These are phyloP conservation scores for Tritrichomonas foetus DNA, from an alignment of 208 protist genomes.

Conservation along the genomic window DNA sequence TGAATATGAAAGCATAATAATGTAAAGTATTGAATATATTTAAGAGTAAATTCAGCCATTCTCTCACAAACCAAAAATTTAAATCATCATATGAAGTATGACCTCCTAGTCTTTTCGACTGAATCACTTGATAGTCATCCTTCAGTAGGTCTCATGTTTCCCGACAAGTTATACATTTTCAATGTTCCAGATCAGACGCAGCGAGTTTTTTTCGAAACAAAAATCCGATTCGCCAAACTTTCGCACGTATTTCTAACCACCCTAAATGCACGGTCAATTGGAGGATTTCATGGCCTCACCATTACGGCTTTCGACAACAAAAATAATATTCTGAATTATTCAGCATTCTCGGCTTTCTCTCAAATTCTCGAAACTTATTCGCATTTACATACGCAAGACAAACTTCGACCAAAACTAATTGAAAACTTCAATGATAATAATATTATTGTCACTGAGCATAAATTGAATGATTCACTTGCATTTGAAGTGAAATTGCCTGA, in stretches of 20 bases:
- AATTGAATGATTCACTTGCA: background rate
- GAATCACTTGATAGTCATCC: background rate
- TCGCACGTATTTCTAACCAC: background rate
- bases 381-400: background rate
- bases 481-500: background rate
- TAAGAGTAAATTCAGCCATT: no score
- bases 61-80: no score
- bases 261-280: background rate
- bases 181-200: slow-evolving; percentile 25
- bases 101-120: background rate
- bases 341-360: background rate
- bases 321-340: background rate
- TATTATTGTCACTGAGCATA: background rate
- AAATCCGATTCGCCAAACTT: background rate
- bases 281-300: background rate
- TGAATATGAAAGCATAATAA: no score
- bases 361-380: background rate
- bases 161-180: background rate
- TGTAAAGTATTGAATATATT: no score
- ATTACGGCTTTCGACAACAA: background rate
- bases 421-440: background rate
- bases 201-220: slow-evolving; percentile 3
- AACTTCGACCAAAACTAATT: background rate
- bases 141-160: background rate
- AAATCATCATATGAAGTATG: background rate